A percentile compares a stretch with the other conserved stretches of the same genome.
Conservation (phyloP, 768 basidiomycete species). For the Leccinum olivaceopallidum region DNA sequence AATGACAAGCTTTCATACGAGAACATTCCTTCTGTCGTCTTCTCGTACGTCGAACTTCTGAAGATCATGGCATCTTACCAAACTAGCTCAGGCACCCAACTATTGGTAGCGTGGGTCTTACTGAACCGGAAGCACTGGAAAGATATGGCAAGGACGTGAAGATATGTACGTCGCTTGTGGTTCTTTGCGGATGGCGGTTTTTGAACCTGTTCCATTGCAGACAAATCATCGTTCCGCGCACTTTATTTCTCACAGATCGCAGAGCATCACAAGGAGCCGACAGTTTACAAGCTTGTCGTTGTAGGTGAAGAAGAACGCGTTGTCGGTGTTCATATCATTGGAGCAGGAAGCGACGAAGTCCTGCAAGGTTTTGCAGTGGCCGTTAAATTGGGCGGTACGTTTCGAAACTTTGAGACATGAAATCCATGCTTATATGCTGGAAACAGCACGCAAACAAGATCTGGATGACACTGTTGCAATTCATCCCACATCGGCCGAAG, state of each 20-base stretch:
- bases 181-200: neutral
- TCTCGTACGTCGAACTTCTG: constrained; percentile 66
- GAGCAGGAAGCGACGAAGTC: constrained; percentile 89
- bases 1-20: constrained; percentile 85
- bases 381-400: constrained; percentile 86
- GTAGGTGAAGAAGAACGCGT: constrained; percentile 90
- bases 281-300: constrained; percentile 89
- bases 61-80: constrained; percentile 8
- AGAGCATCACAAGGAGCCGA: constrained; percentile 92
- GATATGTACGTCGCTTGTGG: constrained; percentile 64
- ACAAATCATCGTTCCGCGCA: constrained; percentile 77
- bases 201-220: constrained; percentile 37
- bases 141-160: constrained; percentile 90
- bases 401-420: neutral
- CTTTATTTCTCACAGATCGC: constrained; percentile 92
- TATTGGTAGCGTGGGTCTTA: constrained; percentile 93
- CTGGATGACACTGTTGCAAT: constrained; percentile 90
- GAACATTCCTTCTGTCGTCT: constrained; percentile 93
- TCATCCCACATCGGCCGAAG: constrained; percentile 85
- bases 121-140: constrained; percentile 85
- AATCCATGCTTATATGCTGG: constrained; percentile 5
- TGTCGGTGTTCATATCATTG: constrained; percentile 95
- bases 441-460: constrained; percentile 71
- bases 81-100: constrained; percentile 74
- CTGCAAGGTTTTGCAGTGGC: constrained; percentile 98